Percentiles rank a stretch among this genome's conserved stretches.
phyloP scores from a whole-genome alignment of 208 protist genomes.

The Leishmania turanica region DNA sequence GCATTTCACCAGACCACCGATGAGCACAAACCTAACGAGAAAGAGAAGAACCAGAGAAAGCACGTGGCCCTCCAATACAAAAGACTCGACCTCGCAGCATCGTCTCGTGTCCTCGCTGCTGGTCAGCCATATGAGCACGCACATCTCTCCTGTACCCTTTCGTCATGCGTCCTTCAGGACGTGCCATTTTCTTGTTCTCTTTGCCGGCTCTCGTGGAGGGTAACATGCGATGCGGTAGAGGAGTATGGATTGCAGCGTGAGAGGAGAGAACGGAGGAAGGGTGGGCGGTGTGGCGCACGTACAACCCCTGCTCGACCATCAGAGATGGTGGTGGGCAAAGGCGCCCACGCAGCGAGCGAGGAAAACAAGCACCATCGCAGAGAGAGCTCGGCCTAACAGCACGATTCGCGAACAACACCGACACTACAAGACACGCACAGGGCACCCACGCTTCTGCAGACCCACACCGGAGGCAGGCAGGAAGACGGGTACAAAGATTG shows the following conservation, averaged over 20 bases:
- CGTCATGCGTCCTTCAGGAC: not conserved
- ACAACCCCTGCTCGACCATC: not conserved
- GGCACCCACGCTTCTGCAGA: not conserved
- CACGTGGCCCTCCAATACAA: not conserved
- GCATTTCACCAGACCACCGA: not conserved
- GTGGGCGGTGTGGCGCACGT: too few relatives aligned
- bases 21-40: not conserved
- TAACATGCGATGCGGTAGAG: not conserved
- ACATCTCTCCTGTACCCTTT: not conserved
- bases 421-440: not conserved
- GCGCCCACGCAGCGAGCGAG: not conserved
- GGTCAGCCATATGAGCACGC: not conserved
- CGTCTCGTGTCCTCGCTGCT: not conserved
- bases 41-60: constrained; percentile 18
- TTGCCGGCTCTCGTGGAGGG: not conserved
- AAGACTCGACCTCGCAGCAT: not conserved
- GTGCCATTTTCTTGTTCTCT: not conserved
- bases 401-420: not conserved
- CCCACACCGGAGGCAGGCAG: not conserved
- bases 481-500: not conserved
- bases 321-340: not conserved
- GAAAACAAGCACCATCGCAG: not conserved
- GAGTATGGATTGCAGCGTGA: not conserved
- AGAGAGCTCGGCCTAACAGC: not conserved
- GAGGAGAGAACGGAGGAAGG: not conserved